A percentile compares a stretch with the other conserved stretches of the same genome.
These are phyloP conservation scores for Epichloe glyceriae DNA, from an alignment of 2,329 filamentous ascomycete genomes.

Conservation along the genomic window DNA sequence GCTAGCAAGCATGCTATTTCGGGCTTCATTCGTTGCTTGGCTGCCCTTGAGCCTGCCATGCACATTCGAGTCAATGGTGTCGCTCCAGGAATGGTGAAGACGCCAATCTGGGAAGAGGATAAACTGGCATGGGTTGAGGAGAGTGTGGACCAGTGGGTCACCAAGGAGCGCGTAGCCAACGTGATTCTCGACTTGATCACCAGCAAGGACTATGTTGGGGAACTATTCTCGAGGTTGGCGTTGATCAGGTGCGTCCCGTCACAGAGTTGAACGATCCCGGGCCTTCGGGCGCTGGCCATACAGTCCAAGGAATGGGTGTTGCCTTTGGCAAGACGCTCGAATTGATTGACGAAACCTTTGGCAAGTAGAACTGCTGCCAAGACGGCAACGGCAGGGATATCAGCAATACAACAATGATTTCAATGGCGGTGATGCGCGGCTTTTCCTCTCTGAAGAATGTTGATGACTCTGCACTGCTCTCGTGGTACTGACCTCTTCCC, in stretches of 20 bases:
- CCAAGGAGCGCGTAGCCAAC: constrained; percentile 21
- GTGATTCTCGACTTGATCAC: constrained; percentile 23
- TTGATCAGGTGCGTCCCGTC: constrained; percentile 4
- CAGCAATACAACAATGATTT: no score
- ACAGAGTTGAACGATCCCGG: constrained; percentile 6
- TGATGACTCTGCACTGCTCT: no score
- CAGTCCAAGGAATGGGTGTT: not conserved
- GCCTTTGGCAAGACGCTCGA: not conserved
- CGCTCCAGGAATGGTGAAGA: constrained; percentile 23
- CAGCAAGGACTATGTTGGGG: constrained; percentile 16
- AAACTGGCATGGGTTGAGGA: constrained; percentile 19
- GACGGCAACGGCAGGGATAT: no score
- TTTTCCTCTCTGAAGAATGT: no score
- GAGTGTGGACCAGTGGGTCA: constrained; percentile 19
- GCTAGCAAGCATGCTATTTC: constrained; percentile 17
- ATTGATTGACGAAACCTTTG: constrained; percentile 1
- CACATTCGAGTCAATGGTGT: constrained; percentile 20
- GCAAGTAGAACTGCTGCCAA: not conserved
- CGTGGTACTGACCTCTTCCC: constrained; percentile 1
- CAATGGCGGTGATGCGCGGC: no score
- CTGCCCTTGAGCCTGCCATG: constrained; percentile 17
- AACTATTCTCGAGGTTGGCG: constrained; percentile 6
- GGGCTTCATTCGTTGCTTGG: constrained; percentile 21
- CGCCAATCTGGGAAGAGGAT: constrained; percentile 25
- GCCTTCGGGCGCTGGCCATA: not conserved